phyloP scores from a whole-genome alignment of 1,139 yeast genomes.

The Magnusiomyces fungicola region DNA sequence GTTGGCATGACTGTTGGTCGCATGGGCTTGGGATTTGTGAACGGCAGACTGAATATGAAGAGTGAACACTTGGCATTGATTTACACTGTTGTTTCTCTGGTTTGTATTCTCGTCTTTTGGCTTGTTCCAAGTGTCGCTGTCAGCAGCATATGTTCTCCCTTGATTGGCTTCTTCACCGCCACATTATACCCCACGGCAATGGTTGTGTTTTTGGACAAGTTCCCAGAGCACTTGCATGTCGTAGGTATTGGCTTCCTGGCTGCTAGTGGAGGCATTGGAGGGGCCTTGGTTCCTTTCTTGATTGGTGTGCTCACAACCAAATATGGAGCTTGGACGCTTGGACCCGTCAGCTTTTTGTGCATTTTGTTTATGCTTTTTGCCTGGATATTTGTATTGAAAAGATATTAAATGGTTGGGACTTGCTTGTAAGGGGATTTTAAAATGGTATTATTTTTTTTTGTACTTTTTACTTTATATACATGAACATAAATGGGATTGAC shows the following conservation, averaged over 20 bases:
- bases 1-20: constrained; percentile 61
- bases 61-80: constrained; percentile 24
- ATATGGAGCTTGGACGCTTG: constrained; percentile 27
- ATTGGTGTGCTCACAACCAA: constrained; percentile 27
- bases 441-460: neutral
- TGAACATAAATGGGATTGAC: neutral
- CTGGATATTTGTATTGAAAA: neutral
- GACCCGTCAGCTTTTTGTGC: constrained; percentile 18
- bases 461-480: no score
- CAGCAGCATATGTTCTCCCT: constrained; percentile 38
- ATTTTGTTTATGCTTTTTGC: neutral
- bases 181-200: constrained; percentile 77
- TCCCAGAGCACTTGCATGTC: constrained; percentile 58
- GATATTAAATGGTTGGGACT: no score
- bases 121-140: constrained; percentile 24
- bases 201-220: constrained; percentile 51
- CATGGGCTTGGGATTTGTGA: constrained; percentile 36
- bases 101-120: constrained; percentile 26
- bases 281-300: constrained; percentile 41
- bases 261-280: constrained; percentile 77
- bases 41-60: constrained; percentile 22
- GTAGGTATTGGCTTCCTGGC: constrained; percentile 70
- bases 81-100: constrained; percentile 23
- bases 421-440: no score
- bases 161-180: constrained; percentile 64